These are phyloP conservation scores for Falciphora oryzae DNA, from an alignment of 2,329 filamentous ascomycete species.

Conservation along the genomic window DNA sequence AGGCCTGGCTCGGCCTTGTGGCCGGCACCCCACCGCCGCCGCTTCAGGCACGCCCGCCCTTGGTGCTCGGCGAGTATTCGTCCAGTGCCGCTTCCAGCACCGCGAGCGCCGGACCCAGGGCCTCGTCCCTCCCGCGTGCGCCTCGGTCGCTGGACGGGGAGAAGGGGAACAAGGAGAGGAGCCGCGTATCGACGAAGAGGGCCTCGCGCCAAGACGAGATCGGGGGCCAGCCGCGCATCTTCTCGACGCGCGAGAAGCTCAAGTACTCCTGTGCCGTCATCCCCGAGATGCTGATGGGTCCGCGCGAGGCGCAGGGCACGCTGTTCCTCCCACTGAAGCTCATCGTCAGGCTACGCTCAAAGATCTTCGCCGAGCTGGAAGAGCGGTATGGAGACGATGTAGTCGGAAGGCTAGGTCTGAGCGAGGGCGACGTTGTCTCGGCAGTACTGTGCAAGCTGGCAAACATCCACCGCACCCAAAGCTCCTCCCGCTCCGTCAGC, in stretches of 20 bases:
- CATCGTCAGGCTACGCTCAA: neutral
- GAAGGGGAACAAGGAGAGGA: no score
- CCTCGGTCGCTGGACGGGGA: no score
- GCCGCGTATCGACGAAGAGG: no score
- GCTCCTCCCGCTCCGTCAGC: neutral
- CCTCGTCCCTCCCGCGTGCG: no score
- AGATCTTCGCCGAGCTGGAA: neutral
- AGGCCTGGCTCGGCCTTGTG: constrained; percentile 3
- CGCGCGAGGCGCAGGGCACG: neutral
- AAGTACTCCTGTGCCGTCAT: neutral
- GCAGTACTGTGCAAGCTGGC: neutral
- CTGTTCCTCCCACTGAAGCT: neutral
- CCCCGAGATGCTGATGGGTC: neutral
- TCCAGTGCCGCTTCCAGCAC: no score
- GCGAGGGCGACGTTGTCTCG: constrained; percentile 1
- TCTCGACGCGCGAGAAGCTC: neutral
- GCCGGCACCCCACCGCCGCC: neutral
- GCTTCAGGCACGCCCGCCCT: no score
- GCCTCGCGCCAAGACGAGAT: neutral
- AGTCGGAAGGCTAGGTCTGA: neutral
- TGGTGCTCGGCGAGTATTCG: neutral
- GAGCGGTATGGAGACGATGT: neutral
- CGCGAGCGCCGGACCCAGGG: no score
- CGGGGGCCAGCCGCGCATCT: neutral
- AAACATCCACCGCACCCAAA: neutral